Evolutionary conservation across 495 filamentous ascomycete species (phyloP).

Genomic region (Pseudomonodictys pantanalensis): DNA sequence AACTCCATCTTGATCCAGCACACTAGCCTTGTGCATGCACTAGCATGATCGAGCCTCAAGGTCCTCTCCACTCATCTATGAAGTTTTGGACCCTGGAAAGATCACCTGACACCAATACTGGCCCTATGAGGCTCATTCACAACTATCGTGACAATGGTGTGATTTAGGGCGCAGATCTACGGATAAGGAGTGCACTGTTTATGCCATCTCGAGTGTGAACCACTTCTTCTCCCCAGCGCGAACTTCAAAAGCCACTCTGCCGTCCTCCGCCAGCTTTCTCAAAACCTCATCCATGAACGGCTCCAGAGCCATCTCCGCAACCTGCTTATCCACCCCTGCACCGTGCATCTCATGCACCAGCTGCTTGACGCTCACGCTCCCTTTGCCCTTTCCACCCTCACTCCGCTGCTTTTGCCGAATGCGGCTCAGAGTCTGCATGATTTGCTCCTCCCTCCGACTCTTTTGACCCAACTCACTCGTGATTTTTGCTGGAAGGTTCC

Average conservation of each 20-base stretch:
- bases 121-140: too few relatives aligned
- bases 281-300: conserved; percentile 51
- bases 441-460: conserved; percentile 41
- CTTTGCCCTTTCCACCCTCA: conserved; percentile 33
- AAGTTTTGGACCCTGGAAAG: too few relatives aligned
- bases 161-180: too few relatives aligned
- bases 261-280: conserved; percentile 50
- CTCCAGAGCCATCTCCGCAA: conserved; percentile 40
- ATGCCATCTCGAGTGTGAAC: too few relatives aligned
- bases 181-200: too few relatives aligned
- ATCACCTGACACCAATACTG: too few relatives aligned
- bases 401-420: too few relatives aligned
- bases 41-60: too few relatives aligned
- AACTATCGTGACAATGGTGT: too few relatives aligned
- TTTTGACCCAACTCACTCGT: conserved; percentile 42
- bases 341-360: conserved; percentile 44
- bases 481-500: conserved; percentile 41
- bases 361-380: neutral
- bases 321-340: conserved; percentile 34
- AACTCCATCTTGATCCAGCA: too few relatives aligned
- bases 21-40: too few relatives aligned
- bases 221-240: conserved; percentile 45
- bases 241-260: conserved; percentile 49
- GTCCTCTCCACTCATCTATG: too few relatives aligned
- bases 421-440: conserved; percentile 36